Conservation (phyloP, 2,329 filamentous ascomycete species). For the Stagonosporopsis vannaccii region DNA sequence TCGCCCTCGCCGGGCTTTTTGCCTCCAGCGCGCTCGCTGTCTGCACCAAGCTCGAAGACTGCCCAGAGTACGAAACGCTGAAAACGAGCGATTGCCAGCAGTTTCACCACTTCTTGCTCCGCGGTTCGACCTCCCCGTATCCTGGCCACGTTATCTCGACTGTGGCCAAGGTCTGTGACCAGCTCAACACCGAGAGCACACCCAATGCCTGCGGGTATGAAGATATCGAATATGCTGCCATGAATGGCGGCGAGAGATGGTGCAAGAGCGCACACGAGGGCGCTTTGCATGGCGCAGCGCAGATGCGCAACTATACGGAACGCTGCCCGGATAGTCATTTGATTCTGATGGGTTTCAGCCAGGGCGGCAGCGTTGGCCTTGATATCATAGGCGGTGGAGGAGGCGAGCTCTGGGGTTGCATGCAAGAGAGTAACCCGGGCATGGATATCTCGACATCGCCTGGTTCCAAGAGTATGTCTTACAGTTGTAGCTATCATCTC, state of each 20-base stretch:
- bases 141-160: slow-evolving; percentile 38
- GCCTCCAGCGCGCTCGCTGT: slow-evolving; percentile 28
- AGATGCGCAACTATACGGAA: slow-evolving; percentile 39
- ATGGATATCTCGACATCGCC: slow-evolving; percentile 32
- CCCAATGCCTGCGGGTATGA: slow-evolving; percentile 37
- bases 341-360: slow-evolving; percentile 38
- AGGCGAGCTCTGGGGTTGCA: slow-evolving; percentile 35
- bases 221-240: slow-evolving; percentile 35
- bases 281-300: slow-evolving; percentile 32
- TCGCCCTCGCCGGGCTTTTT: slow-evolving; percentile 28
- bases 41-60: slow-evolving; percentile 39
- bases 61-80: slow-evolving; percentile 31
- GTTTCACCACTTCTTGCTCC: slow-evolving; percentile 36
- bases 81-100: slow-evolving; percentile 35
- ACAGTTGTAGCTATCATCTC: no score
- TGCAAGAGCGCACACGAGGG: slow-evolving; percentile 38
- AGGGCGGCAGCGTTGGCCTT: slow-evolving; percentile 35
- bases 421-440: slow-evolving; percentile 28
- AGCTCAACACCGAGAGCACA: slow-evolving; percentile 31
- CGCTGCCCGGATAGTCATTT: slow-evolving; percentile 38
- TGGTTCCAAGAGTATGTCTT: slow-evolving; percentile 29
- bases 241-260: slow-evolving; percentile 36
- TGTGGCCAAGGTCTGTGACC: slow-evolving; percentile 35
- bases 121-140: slow-evolving; percentile 38
- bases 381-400: slow-evolving; percentile 38